Base-by-base conservation (phyloP, 768 basidiomycete genomes). In the Suillus alpinus region DNA sequence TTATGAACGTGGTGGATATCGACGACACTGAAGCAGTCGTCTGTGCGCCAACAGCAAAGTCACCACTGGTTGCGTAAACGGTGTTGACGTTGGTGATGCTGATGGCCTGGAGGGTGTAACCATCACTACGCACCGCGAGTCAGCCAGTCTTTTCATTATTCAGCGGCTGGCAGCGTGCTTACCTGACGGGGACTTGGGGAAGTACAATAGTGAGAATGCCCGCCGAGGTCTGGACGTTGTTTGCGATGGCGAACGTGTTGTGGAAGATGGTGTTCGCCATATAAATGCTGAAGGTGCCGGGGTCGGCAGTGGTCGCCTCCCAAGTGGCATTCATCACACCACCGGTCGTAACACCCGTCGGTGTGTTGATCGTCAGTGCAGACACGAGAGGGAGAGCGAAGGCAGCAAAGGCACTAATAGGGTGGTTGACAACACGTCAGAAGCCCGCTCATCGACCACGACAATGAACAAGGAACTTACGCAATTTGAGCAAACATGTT, bases 401-500 rank as follows among this genome's bases (percentile, higher is more conserved):
- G 59, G 78, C 74, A 63, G 84, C 67, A 47, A 78, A 71, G 65
- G 86, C 75, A 41, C 46, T 39, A 39, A 29, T 2, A 40, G 16
- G 47, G 36, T 34, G 81, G 79, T 59, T 81, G 76, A 13, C 81
- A 55, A 57, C 20, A 26, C 55, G 56, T 60, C 23, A 32, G 59
- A 46, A 32, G 10, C 47, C 37, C 20, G 14, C n/a, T 51, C 55
- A 40, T 56, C 36, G 43, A 5, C 1, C 26, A 20, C 49, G 46
- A 16, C 29, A 55, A 4, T 36, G 36, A 1, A 39, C 29, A 13
- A 1, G 31, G 4, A 0, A 69, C 80, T 14, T 56, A 84, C 85
- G 71, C 74, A 69, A 85, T 71, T 66, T 80, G 79, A 66, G 68
- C 71, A 65, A 85, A 77, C 86, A 87, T 86, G 69, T 67, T 80